These are phyloP conservation scores for Malassezia psittaci DNA, from an alignment of 1,284 basidiomycete species.

Conservation along the genomic window DNA sequence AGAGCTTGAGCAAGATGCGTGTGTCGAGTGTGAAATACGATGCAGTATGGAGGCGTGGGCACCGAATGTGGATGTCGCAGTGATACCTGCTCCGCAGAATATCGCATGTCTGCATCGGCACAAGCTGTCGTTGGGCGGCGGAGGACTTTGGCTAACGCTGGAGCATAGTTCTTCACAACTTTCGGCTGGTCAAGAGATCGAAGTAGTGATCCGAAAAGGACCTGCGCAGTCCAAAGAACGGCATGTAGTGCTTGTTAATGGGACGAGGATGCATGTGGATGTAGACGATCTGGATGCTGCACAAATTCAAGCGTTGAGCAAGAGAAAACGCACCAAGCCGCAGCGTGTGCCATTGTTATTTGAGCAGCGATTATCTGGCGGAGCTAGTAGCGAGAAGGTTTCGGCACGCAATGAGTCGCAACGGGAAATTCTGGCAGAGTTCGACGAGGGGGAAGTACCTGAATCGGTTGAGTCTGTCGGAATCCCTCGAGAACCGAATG, in stretches of 20 bases:
- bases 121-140: slow-evolving; percentile 72
- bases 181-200: slow-evolving; percentile 58
- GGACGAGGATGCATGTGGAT: slow-evolving; percentile 73
- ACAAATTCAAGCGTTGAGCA: slow-evolving; percentile 73
- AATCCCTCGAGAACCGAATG: not conserved
- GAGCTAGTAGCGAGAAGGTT: not conserved
- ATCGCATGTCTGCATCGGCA: slow-evolving; percentile 78
- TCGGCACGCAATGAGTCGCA: not conserved
- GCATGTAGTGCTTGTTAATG: slow-evolving; percentile 77
- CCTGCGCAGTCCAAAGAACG: slow-evolving; percentile 53
- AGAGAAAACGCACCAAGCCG: slow-evolving; percentile 77
- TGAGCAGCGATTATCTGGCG: not conserved
- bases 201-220: slow-evolving; percentile 62
- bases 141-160: slow-evolving; percentile 91
- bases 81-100: slow-evolving; percentile 82
- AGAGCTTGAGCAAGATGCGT: slow-evolving; percentile 49
- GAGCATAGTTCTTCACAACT: slow-evolving; percentile 71
- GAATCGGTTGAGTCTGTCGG: not conserved
- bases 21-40: slow-evolving; percentile 81
- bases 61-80: slow-evolving; percentile 71
- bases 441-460: not conserved
- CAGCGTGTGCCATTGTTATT: slow-evolving; percentile 77
- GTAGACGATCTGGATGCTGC: slow-evolving; percentile 76
- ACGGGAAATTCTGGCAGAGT: not conserved
- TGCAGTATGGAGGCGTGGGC: slow-evolving; percentile 92